Conservation (phyloP, 257 asterid genomes). For the Solanum paucissectum region DNA sequence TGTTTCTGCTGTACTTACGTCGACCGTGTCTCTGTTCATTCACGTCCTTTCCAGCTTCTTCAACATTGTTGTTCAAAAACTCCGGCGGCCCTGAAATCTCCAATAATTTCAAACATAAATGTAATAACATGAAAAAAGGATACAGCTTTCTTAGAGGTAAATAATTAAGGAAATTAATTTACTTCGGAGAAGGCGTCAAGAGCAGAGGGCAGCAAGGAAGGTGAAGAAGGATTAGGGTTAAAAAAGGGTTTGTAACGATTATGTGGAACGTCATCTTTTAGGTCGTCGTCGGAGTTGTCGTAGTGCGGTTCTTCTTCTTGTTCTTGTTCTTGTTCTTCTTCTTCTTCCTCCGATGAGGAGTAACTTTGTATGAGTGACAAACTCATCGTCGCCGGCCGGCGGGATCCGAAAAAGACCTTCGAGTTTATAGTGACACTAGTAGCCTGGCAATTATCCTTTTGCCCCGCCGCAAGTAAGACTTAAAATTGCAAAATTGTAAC, state of each 20-base stretch:
- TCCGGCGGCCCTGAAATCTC: conserved; percentile 90
- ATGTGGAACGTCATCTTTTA: conserved; percentile 15
- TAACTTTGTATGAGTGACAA: conserved; percentile 81
- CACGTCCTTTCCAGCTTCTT: conserved; percentile 37
- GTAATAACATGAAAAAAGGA: background rate
- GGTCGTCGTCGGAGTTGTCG: conserved; percentile 31
- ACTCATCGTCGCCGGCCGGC: conserved; percentile 44
- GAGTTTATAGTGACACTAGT: background rate
- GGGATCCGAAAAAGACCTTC: background rate
- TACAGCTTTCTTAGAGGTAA: background rate
- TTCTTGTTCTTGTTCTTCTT: conserved; percentile 21
- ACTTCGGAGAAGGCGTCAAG: conserved; percentile 85
- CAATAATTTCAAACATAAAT: background rate
- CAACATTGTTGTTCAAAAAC: conserved; percentile 59
- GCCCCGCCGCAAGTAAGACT: background rate
- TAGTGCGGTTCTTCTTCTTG: background rate
- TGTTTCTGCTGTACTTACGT: conserved; percentile 47
- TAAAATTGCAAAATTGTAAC: background rate
- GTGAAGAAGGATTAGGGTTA: conserved; percentile 59
- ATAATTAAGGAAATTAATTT: background rate
- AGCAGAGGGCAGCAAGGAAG: conserved; percentile 81
- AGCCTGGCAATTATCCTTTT: background rate
- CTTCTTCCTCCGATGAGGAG: conserved; percentile 82
- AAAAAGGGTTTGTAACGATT: conserved; percentile 55
- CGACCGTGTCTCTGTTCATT: conserved; percentile 48